Conservation (phyloP, 345 rosid genomes). For the Melaleuca alternifolia region DNA sequence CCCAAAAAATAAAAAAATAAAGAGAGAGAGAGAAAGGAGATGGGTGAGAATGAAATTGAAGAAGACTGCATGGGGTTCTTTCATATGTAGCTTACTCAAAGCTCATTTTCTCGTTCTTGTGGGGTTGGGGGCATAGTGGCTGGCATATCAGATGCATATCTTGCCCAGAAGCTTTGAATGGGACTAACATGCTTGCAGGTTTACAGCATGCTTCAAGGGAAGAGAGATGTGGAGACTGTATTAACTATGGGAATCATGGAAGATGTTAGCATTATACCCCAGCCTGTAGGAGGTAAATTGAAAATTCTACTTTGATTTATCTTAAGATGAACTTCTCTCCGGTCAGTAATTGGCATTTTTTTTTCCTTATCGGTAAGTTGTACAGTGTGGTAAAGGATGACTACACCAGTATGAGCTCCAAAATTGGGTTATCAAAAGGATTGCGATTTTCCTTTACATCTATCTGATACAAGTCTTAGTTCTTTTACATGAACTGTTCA, state of each 20-base stretch:
- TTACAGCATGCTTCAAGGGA: slow-evolving; percentile 92
- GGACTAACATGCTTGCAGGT: slow-evolving; percentile 34
- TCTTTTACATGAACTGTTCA: not conserved
- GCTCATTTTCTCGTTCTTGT: not conserved
- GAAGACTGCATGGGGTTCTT: not conserved
- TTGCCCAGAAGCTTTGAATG: not conserved
- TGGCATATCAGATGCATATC: not conserved
- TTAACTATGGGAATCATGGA: slow-evolving; percentile 95
- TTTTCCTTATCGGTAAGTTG: not conserved
- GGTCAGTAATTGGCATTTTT: not conserved
- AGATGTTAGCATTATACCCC: slow-evolving; percentile 91
- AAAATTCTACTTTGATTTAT: not conserved
- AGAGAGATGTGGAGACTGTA: slow-evolving; percentile 87
- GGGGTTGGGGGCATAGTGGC: not conserved
- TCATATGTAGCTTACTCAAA: not conserved
- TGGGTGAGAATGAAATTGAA: not conserved
- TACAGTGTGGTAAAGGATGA: not conserved
- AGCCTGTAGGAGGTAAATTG: slow-evolving; percentile 86
- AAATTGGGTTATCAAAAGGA: not conserved
- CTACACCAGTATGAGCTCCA: not conserved
- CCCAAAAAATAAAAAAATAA: not conserved
- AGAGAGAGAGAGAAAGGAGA: not conserved
- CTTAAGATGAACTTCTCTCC: not conserved
- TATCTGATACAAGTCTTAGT: not conserved
- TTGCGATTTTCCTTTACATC: not conserved